Percentiles rank a stretch among this genome's conserved stretches.
Evolutionary conservation across 257 asterid genomes (phyloP).

Genomic region (Prunella vulgaris): DNA sequence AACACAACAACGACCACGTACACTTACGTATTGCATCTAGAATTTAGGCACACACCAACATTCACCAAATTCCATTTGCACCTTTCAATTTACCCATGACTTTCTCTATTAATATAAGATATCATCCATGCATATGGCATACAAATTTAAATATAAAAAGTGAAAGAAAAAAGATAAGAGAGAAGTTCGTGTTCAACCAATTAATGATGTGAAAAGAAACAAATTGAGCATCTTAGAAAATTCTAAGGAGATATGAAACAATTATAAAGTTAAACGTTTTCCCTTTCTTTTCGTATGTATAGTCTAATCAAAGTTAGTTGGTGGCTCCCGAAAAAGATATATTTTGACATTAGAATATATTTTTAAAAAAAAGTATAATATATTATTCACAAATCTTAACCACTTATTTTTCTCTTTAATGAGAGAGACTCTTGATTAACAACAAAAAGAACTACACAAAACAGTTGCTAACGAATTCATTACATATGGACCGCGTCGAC

Average conservation of each 20-base stretch:
- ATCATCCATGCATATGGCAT: no score
- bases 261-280: background rate
- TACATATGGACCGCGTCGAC: no score
- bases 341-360: slow-evolving; percentile 4
- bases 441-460: background rate
- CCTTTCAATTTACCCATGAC: no score
- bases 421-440: no score
- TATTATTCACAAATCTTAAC: no score
- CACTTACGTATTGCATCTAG: no score
- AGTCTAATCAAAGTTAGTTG: background rate
- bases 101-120: no score
- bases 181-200: background rate
- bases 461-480: background rate
- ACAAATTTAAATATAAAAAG: no score
- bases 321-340: background rate
- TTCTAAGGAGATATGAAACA: background rate
- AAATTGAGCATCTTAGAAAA: background rate
- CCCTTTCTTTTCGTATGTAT: background rate
- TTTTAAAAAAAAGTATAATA: background rate
- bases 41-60: no score
- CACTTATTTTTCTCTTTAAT: background rate
- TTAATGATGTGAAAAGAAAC: background rate
- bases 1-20: no score
- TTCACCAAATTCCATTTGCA: no score
- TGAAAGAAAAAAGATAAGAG: background rate